Base-by-base conservation (phyloP, 2,329 filamentous ascomycete species). In the Dendryphion nanum region DNA sequence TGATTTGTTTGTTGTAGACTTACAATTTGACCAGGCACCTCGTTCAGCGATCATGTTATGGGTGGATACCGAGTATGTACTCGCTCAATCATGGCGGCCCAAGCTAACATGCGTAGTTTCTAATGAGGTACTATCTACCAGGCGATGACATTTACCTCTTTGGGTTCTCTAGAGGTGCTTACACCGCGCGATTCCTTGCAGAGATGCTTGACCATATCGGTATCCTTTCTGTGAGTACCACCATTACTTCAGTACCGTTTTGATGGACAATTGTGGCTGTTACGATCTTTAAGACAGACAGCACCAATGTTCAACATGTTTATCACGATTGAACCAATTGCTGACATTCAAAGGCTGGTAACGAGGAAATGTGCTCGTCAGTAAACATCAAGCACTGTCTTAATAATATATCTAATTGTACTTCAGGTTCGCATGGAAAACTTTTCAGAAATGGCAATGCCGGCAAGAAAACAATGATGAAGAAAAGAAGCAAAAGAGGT, bases 401-500 rank as follows among this genome's bases (percentile, higher is more conserved):
- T 26, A 26, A 26, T n/a, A 3, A n/a, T n/a, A 26, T 10, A 26
- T 26, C 23, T 26, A 26, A 77, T 4, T n/a, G n/a, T n/a, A n/a
- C n/a, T n/a, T n/a, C n/a, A n/a, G n/a, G n/a, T 94, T 94, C 59
- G 87, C 86, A 1, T 93, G 87, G 86, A 89, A 86, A 59, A 83
- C 84, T 0, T 89, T 89, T 53, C 77, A 82, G 6, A 80, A 83
- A 57, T 89, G 83, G 83, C 82, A 87, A 55, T 75, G 74, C 30
- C 77, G 83, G 6, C 67, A 73, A 7, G 67, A 71, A 18, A 44
- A 51, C 5, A 62, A 53, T 5, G 59, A 66, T 6, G 64, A 70
- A 2, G 70, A 74, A 31, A 73, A 68, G 18, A 66, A 66, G 0
- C 66, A 81, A 45, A 76, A 78, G 48, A 71, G 71, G n/a, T 72